Evolutionary conservation across 805 yeast species (phyloP).

Genomic region (Scheffersomyces amazonensis): DNA sequence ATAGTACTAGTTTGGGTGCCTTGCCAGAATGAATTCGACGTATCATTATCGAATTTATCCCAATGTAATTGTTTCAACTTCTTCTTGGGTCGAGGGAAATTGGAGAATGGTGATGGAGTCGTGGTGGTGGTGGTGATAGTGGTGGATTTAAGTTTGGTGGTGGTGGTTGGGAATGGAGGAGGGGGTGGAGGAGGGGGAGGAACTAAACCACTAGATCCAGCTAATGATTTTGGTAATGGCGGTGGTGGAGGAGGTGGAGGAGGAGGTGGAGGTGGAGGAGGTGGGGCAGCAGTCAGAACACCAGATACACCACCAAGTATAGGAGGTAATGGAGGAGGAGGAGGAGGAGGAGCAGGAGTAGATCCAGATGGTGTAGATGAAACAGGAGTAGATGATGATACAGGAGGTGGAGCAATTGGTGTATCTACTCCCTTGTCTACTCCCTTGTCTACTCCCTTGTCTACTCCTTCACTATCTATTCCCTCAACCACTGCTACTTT

Average conservation of each 20-base stretch:
- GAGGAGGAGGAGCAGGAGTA: constrained; percentile 24
- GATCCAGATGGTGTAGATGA: constrained; percentile 4
- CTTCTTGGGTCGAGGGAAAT: constrained; percentile 54
- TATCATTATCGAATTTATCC: constrained; percentile 61
- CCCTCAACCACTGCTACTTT: constrained; percentile 46
- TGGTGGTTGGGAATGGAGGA: constrained; percentile 22
- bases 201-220: constrained; percentile 14
- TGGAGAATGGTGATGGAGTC: constrained; percentile 32
- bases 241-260: constrained; percentile 26
- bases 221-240: constrained; percentile 21
- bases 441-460: background rate
- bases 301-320: constrained; percentile 12
- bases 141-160: constrained; percentile 1
- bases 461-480: constrained; percentile 20
- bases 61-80: constrained; percentile 78
- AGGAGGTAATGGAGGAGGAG: constrained; percentile 20
- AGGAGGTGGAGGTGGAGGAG: constrained; percentile 13
- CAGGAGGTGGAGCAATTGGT: constrained; percentile 3
- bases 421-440: background rate
- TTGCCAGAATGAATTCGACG: constrained; percentile 64
- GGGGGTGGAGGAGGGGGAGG: constrained; percentile 25
- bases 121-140: constrained; percentile 15
- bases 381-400: too few species aligned
- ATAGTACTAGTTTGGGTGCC: constrained; percentile 39
- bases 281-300: constrained; percentile 13